phyloP scores from a whole-genome alignment of 2,329 filamentous ascomycete species.

The Tolypocladium tropicale region DNA sequence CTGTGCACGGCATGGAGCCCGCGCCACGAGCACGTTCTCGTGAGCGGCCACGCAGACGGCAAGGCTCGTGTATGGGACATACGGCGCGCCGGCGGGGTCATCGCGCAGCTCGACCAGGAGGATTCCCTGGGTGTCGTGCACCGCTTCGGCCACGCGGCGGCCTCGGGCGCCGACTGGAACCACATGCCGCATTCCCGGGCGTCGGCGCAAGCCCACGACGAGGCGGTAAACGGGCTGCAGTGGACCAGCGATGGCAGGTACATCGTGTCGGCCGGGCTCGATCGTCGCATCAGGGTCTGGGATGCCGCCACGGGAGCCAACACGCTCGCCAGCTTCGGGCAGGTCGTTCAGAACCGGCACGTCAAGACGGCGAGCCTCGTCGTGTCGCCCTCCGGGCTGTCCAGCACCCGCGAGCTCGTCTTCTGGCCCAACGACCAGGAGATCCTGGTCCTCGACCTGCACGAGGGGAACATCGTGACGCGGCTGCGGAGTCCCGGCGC shows the following conservation, averaged over 20 bases:
- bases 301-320: conserved; percentile 72
- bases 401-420: conserved; percentile 51
- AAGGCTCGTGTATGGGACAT: conserved; percentile 82
- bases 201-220: conserved; percentile 60
- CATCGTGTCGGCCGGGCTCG: conserved; percentile 73
- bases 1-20: conserved; percentile 75
- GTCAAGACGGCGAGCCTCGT: conserved; percentile 52
- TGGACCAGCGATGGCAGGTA: conserved; percentile 76
- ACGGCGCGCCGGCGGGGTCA: conserved; percentile 61
- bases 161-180: conserved; percentile 18
- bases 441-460: conserved; percentile 69
- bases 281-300: conserved; percentile 81
- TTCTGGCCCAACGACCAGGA: conserved; percentile 77
- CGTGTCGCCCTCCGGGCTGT: conserved; percentile 49
- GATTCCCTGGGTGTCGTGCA: conserved; percentile 61
- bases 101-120: conserved; percentile 75
- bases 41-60: conserved; percentile 77
- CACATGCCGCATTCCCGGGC: conserved; percentile 29
- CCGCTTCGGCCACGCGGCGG: conserved; percentile 21
- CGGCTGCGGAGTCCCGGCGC: conserved; percentile 58
- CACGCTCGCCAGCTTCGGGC: conserved; percentile 80
- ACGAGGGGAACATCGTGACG: conserved; percentile 63
- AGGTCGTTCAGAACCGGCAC: conserved; percentile 64
- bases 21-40: conserved; percentile 65
- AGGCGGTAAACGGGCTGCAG: conserved; percentile 71